A percentile compares a stretch with the other conserved stretches of the same genome.
These are phyloP conservation scores for Torulaspora maleeae DNA, from an alignment of 805 yeast genomes.

Conservation along the genomic window DNA sequence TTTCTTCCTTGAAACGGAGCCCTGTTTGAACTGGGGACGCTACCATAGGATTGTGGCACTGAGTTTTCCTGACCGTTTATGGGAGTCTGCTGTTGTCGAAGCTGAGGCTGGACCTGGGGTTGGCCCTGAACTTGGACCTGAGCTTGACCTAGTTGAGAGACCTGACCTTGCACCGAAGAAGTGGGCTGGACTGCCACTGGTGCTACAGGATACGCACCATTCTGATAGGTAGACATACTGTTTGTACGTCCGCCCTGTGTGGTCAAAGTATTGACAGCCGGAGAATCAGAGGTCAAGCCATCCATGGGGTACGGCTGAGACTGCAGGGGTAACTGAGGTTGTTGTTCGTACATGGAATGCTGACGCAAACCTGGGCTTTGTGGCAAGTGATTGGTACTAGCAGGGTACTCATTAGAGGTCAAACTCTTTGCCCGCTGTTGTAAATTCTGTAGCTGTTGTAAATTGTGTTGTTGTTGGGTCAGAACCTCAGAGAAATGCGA, in stretches of 20 bases:
- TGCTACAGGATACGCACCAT: background rate
- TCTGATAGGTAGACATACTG: slow-evolving; percentile 12
- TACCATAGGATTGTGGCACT: background rate
- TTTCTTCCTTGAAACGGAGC: slow-evolving; percentile 11
- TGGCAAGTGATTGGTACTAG: background rate
- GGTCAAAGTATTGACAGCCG: slow-evolving; percentile 11
- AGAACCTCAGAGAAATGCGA: slow-evolving; percentile 36
- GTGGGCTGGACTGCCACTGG: background rate
- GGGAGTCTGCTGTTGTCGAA: slow-evolving; percentile 6
- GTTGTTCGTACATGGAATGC: slow-evolving; percentile 9
- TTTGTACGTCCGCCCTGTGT: slow-evolving; percentile 12
- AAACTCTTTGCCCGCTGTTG: slow-evolving; percentile 44
- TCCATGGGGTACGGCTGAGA: slow-evolving; percentile 8
- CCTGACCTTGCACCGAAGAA: background rate
- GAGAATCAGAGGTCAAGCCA: slow-evolving; percentile 8
- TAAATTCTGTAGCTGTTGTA: slow-evolving; percentile 44
- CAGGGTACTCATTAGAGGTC: slow-evolving; percentile 28
- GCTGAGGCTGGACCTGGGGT: slow-evolving; percentile 8
- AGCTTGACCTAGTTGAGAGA: background rate
- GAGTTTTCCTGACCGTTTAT: background rate
- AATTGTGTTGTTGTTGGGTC: slow-evolving; percentile 45
- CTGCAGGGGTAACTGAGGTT: slow-evolving; percentile 5
- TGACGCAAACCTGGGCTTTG: slow-evolving; percentile 4
- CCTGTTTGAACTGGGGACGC: slow-evolving; percentile 4
- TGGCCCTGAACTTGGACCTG: slow-evolving; percentile 2